Base-by-base conservation (phyloP, 176 grass and related monocot species). In the Oryza punctata region DNA sequence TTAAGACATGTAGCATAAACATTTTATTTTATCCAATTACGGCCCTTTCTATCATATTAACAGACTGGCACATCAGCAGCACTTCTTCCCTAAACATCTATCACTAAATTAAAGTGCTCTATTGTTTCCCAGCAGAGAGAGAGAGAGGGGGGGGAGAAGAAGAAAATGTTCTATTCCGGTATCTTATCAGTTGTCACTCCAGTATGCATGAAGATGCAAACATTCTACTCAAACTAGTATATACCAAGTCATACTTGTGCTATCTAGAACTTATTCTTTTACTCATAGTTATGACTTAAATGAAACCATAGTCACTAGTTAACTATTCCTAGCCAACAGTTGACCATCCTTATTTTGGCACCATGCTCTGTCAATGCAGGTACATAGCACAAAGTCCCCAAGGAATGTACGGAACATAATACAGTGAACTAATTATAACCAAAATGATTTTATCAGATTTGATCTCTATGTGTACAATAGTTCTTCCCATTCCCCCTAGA, bases 371-470 rank as follows among this genome's bases (percentile, higher is more conserved):
- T 24, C 57, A 61, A 0, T 61, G n/a, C 57, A 4, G n/a, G 10
- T 61, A 61, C 57, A 61, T 61, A 61, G 4, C 57, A 61, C 23
- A 59, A 59, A 24, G 57, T 61, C n/a, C 57, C n/a, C 9, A 61
- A 61, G 7, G 57, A 61, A 61, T 11, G n/a, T 66, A 28, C 25
- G 24, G 73, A n/a, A 78, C 13, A 16, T 37, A 76, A 41, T 3
- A 24, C 43, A 84, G 33, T 61, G 7, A 61, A 61, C 57, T 24
- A 61, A 23, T 47, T 8, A 54, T 65, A 86, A 32, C 66, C 49
- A 84, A 82, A 32, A 65, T 43, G 24, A 37, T 63, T 38, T 18
- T 71, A 14, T 28, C 7, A 15, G 41, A 78, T 32, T 10, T 19
- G 57, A 83, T 71, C 38, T 71, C 11, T 54, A 57, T 3, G 18